Base-by-base conservation (phyloP, 768 basidiomycete species). In the Glaciozyma martinii region DNA sequence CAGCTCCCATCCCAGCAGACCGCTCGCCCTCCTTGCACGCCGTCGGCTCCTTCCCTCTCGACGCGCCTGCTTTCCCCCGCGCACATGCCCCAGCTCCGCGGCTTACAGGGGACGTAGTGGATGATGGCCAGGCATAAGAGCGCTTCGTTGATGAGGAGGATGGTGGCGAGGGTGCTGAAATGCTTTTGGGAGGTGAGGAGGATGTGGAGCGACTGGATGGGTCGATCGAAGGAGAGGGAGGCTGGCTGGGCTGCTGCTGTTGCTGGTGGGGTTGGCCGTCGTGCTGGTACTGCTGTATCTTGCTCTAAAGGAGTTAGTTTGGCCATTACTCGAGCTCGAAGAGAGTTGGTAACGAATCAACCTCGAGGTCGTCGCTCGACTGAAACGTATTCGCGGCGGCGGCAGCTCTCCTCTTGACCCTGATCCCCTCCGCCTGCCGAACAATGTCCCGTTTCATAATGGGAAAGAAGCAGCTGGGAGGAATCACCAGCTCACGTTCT, bases 61-160 rank as follows among this genome's bases (percentile, higher is more conserved):
- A 52, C 15, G 25, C 50, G 25, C 27, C 5, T 16, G 23, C 2
- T 15, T 5, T 30, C 50, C 47, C 25, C n/a, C n/a, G 7, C 30
- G 19, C 42, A 25, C n/a, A 16, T 13, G 25, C 33, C 16, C 5
- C 32, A 43, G 18, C 29, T 43, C 12, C 52, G 29, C n/a, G 30
- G 29, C 58, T 18, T 25, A 95, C 94, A 98, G 71, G 89, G 82
- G 61, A 95, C 80, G 74, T 85, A 85, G 52, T 78, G 82, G 69
- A 94, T 85, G 71, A 95, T 86, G 75, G 42, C 40, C 42, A 27
- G 9, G 56, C 33, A 33, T 21, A 40, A 23, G 2, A 56, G 60
- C 12, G 83, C 83, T 82, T 97, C 91, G 49, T 84, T 88, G 27
- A 87, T 33, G 30, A 91, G 76, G 27, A 88, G 80, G 13, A 90